A percentile compares a stretch with the other conserved stretches of the same genome.
These are phyloP conservation scores for Cyphellophora attinorum DNA, from an alignment of 2,329 filamentous ascomycete species.

Conservation along the genomic window DNA sequence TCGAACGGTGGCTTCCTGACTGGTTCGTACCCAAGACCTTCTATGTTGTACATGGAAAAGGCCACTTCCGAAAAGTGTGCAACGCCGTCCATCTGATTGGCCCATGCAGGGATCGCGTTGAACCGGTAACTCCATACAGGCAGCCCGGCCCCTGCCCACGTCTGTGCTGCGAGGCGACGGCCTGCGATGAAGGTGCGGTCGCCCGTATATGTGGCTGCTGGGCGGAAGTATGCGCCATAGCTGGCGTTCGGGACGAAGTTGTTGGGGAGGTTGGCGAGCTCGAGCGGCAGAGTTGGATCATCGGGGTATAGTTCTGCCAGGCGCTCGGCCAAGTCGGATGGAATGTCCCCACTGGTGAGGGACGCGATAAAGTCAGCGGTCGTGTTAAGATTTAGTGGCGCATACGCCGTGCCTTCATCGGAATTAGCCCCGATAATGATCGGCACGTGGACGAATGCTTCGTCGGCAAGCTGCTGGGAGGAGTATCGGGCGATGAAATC, in stretches of 20 bases:
- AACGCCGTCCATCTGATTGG: conserved; percentile 30
- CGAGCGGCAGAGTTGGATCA: conserved; percentile 20
- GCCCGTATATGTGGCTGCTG: conserved; percentile 45
- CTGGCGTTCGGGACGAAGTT: conserved; percentile 4
- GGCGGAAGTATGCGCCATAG: conserved; percentile 42
- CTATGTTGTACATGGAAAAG: conserved; percentile 44
- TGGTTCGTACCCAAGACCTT: conserved; percentile 13
- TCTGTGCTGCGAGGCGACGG: conserved; percentile 43
- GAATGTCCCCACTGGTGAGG: conserved; percentile 22
- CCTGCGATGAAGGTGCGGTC: conserved; percentile 48
- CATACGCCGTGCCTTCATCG: conserved; percentile 55
- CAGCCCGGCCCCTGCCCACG: conserved; percentile 38
- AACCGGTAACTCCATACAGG: conserved; percentile 55
- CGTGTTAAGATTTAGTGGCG: conserved; percentile 43
- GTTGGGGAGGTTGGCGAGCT: conserved; percentile 1
- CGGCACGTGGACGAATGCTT: conserved; percentile 30
- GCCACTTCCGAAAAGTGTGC: conserved; percentile 49
- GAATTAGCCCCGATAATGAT: conserved; percentile 27
- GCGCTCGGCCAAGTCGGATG: conserved; percentile 10
- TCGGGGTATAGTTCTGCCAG: conserved; percentile 42
- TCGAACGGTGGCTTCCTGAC: conserved; percentile 21
- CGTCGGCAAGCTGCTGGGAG: conserved; percentile 28
- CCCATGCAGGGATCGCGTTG: conserved; percentile 43
- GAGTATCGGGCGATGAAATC: conserved; percentile 41
- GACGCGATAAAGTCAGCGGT: conserved; percentile 40